phyloP scores from a whole-genome alignment of 257 asterid genomes.

The Solanum commersonii region DNA sequence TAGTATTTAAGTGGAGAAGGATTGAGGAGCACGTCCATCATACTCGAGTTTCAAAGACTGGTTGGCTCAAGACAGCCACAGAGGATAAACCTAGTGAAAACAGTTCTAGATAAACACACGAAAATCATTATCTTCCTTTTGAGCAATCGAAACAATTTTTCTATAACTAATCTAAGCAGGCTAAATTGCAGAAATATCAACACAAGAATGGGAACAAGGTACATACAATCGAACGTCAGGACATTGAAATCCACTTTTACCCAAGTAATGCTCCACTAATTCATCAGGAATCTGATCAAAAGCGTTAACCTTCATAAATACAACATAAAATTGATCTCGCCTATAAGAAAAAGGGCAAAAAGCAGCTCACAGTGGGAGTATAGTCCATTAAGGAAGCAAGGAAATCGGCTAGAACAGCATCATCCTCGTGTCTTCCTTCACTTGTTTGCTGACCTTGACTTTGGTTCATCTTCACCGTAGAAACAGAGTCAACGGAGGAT shows the following conservation, averaged over 20 bases:
- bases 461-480: constrained; percentile 6
- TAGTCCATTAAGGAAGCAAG: constrained; percentile 92
- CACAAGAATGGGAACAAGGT: constrained; percentile 2
- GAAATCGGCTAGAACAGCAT: constrained; percentile 70
- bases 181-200: neutral
- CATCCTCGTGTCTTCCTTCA: constrained; percentile 80
- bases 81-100: neutral
- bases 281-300: constrained; percentile 83
- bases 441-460: constrained; percentile 43
- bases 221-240: constrained; percentile 97
- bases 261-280: constrained; percentile 93
- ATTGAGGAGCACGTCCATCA: neutral
- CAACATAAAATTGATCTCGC: neutral
- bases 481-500: neutral
- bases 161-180: neutral
- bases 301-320: neutral
- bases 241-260: constrained; percentile 89
- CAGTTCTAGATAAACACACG: neutral
- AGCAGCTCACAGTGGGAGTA: constrained; percentile 59
- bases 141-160: neutral
- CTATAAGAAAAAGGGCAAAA: neutral
- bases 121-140: neutral
- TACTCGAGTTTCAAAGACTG: neutral
- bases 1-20: neutral
- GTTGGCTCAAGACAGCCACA: neutral